Percentiles rank a stretch among this genome's conserved stretches.
These are phyloP conservation scores for Trypanosoma scelopori DNA, from an alignment of 208 protist genomes.

Conservation along the genomic window DNA sequence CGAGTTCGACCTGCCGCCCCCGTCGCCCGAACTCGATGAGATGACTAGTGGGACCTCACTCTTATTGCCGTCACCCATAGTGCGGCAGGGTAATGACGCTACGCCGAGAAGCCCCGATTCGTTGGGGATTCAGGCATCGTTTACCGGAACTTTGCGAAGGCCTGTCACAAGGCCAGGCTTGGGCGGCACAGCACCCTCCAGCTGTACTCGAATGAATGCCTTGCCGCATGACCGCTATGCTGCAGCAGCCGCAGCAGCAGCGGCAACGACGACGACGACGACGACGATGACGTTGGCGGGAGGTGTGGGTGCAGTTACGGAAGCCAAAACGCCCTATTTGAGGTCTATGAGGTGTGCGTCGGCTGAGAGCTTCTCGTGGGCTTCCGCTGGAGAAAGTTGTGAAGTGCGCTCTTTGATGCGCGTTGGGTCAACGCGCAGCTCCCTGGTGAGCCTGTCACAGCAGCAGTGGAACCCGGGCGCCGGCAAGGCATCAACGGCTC, in stretches of 20 bases:
- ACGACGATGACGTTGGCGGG: neutral
- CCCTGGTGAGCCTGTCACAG: neutral
- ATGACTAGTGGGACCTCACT: no score
- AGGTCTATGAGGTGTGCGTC: neutral
- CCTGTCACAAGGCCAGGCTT: constrained; percentile 3
- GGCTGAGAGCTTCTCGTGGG: neutral
- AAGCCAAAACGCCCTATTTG: neutral
- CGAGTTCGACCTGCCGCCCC: no score
- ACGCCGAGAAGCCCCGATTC: neutral
- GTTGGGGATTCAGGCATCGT: neutral
- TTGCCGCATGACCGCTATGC: neutral
- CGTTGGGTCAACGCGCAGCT: no score
- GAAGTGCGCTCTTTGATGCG: neutral
- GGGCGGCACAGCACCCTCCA: no score
- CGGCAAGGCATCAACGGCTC: neutral
- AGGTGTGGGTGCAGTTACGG: neutral
- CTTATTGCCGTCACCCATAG: neutral
- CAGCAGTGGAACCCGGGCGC: neutral
- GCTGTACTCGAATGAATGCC: no score
- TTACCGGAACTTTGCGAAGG: neutral
- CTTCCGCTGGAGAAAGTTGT: neutral
- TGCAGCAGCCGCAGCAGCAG: no score
- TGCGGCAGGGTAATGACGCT: neutral
- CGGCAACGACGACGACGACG: no score
- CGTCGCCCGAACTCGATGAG: no score